Base-by-base conservation (phyloP, 2,329 filamentous ascomycete genomes). In the Westerdykella sp. region DNA sequence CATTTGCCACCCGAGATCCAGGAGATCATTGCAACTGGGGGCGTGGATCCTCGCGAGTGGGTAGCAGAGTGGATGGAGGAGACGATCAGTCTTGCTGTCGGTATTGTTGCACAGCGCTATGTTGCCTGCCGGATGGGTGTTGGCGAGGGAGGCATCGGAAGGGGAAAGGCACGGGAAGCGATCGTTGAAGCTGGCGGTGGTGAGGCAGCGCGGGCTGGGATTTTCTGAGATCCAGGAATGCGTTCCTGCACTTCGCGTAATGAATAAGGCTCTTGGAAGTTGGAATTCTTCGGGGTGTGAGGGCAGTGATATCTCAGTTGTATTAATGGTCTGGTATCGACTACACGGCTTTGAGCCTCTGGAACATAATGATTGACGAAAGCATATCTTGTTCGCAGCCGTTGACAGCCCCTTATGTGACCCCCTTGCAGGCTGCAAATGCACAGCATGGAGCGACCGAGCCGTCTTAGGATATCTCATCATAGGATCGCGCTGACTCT, bases 1-100 rank as follows among this genome's bases (percentile, higher is more conserved):
- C 68, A 72, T 72, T 68, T 90, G 28, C 91, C 93, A 0, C 84
- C 87, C 22, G 88, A 90, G 60, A 96, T 98, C 56, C 77, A 79
- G 16, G 86, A 91, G 53, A 95, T 97, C 50, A 80, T 98, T 39
- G 72, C 78, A 43, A 73, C 69, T 40, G 81, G 81, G 13, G 81
- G 80, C 9, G 87, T 97, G 2, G 93, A 98, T 61, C 93, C 93
- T 0, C 78, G 93, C 45, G 93, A 98, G 67, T 98, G 93, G 93
- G 87, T 95, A 31, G 85, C 90, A 3, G 93, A 97, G 68, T 98
- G 93, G 93, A 78, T 98, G 37, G 91, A 97, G 70, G 91, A 97
- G 70, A 73, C 83, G 0, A 75, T 98, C 25, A 81, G 75, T 34
- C 72, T 97, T 39, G 79, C 82, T 3, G 79, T 94, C 0, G 91